phyloP scores from a whole-genome alignment of 2,329 filamentous ascomycete species.

The Penicillium occitanis region DNA sequence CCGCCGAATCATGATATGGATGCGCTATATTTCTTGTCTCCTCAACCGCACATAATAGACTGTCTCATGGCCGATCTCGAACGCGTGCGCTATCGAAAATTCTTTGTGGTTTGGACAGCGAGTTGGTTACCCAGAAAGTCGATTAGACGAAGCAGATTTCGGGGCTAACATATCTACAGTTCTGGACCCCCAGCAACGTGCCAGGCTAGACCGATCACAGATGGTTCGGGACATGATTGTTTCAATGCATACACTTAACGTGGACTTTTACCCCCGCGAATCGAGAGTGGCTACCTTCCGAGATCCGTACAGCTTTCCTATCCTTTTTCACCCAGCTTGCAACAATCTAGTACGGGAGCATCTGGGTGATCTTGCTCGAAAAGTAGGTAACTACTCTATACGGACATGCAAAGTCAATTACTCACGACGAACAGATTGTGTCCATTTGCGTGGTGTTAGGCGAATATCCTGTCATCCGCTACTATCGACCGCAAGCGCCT shows the following conservation, averaged over 20 bases:
- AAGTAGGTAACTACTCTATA: slow-evolving; percentile 54
- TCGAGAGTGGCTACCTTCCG: slow-evolving; percentile 87
- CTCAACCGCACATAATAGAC: slow-evolving; percentile 84
- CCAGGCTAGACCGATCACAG: slow-evolving; percentile 70
- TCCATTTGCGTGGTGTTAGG: slow-evolving; percentile 88
- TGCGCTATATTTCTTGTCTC: slow-evolving; percentile 87
- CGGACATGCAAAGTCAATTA: neutral
- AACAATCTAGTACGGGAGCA: slow-evolving; percentile 80
- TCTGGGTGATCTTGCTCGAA: slow-evolving; percentile 81
- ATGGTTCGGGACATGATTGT: slow-evolving; percentile 71
- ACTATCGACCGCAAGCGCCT: slow-evolving; percentile 74
- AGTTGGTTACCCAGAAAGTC: slow-evolving; percentile 40
- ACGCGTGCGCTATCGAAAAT: slow-evolving; percentile 73
- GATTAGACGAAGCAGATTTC: neutral
- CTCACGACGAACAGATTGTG: slow-evolving; percentile 61
- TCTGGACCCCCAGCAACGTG: slow-evolving; percentile 67
- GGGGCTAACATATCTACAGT: slow-evolving; percentile 45
- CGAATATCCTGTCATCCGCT: slow-evolving; percentile 90
- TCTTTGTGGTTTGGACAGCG: slow-evolving; percentile 82
- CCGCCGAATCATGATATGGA: slow-evolving; percentile 86
- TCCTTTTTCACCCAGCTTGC: slow-evolving; percentile 86
- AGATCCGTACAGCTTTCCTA: slow-evolving; percentile 93
- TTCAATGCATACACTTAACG: slow-evolving; percentile 77
- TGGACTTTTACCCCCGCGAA: slow-evolving; percentile 88
- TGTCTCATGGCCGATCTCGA: slow-evolving; percentile 93